These are phyloP conservation scores for Euphorbia corollata DNA, from an alignment of 441 rosid species.

Conservation along the genomic window DNA sequence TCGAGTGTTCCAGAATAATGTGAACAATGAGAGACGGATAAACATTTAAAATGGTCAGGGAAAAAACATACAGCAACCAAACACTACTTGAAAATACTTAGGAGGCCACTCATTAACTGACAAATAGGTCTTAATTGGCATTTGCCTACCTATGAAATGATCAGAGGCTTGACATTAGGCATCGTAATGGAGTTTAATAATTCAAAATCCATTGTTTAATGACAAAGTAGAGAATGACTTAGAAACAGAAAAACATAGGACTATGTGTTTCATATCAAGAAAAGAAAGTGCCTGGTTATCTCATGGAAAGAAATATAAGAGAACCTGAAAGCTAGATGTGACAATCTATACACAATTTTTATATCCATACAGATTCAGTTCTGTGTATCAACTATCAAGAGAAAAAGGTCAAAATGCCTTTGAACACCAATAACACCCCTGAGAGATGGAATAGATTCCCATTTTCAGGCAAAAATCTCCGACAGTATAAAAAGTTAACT, in stretches of 20 bases:
- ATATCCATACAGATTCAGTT: background rate
- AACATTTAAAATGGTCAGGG: too few species aligned
- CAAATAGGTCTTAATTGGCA: background rate
- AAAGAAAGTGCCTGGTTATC: background rate
- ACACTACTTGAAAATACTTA: background rate
- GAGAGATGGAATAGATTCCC: background rate
- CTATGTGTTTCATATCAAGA: too few species aligned
- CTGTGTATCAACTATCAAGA: background rate
- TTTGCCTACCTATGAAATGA: background rate
- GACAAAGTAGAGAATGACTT: background rate
- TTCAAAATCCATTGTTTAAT: background rate
- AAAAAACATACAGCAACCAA: background rate
- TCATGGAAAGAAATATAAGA: background rate
- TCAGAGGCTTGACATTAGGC: background rate
- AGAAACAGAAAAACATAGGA: background rate
- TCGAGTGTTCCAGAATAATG: background rate
- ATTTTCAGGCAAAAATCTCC: background rate
- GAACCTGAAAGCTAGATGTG: conserved; percentile 8
- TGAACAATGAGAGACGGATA: too few species aligned
- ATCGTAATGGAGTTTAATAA: background rate
- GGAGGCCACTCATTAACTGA: background rate
- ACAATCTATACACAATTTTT: background rate
- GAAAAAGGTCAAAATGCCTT: background rate
- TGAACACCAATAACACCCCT: background rate
- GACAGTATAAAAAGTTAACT: too few species aligned